Evolutionary conservation across 208 protist genomes (phyloP).

Genomic region (Leishmania gerbilli): DNA sequence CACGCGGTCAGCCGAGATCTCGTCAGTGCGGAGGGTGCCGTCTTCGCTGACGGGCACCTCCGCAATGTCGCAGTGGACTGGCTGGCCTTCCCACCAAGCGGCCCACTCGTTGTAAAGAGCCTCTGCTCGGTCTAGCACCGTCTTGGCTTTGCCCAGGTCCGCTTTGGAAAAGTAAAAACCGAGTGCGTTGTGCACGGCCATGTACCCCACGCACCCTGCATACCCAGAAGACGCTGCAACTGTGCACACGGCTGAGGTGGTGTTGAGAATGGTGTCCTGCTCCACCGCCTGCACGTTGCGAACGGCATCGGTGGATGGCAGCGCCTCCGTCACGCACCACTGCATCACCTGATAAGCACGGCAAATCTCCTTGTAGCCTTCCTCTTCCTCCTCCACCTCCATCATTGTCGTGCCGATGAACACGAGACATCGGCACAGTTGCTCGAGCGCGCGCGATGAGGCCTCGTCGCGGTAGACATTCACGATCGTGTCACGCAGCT

Average conservation of each 20-base stretch:
- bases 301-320: slow-evolving; percentile 18
- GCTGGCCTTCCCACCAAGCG: slow-evolving; percentile 38
- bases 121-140: slow-evolving; percentile 65
- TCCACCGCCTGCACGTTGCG: slow-evolving; percentile 28
- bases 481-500: slow-evolving; percentile 58
- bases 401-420: slow-evolving; percentile 78
- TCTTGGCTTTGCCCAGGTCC: slow-evolving; percentile 42
- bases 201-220: slow-evolving; percentile 53
- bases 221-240: slow-evolving; percentile 23
- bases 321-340: slow-evolving; percentile 37
- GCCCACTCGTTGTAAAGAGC: slow-evolving; percentile 64
- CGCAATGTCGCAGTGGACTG: slow-evolving; percentile 35
- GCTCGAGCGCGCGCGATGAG: slow-evolving; percentile 39
- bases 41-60: slow-evolving; percentile 50
- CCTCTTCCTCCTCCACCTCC: slow-evolving; percentile 76
- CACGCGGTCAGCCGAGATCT: slow-evolving; percentile 14
- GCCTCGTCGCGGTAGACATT: slow-evolving; percentile 54
- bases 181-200: slow-evolving; percentile 75
- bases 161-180: slow-evolving; percentile 68
- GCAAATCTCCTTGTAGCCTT: slow-evolving; percentile 50
- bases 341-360: slow-evolving; percentile 54
- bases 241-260: background rate
- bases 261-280: slow-evolving; percentile 46
- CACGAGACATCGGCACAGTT: slow-evolving; percentile 67
- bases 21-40: slow-evolving; percentile 39